These are phyloP conservation scores for Trametes meyenii DNA, from an alignment of 768 basidiomycete species.

Conservation along the genomic window DNA sequence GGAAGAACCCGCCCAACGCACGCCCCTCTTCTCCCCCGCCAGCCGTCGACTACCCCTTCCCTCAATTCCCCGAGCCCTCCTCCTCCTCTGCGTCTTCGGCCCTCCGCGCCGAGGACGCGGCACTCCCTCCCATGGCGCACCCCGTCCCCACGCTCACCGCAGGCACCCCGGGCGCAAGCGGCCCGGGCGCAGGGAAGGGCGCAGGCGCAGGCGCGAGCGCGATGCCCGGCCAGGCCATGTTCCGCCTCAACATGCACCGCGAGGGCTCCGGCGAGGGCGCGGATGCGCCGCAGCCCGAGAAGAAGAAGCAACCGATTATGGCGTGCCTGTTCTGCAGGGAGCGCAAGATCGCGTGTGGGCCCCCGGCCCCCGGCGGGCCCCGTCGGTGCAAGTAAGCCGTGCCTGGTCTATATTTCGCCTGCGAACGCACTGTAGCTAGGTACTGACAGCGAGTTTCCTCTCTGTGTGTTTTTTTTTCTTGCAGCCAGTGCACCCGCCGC, in stretches of 20 bases:
- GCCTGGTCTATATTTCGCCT: not conserved
- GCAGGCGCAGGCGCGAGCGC: not conserved
- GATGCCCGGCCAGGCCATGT: constrained; percentile 25
- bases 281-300: constrained; percentile 23
- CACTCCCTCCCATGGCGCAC: not conserved
- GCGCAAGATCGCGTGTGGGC: constrained; percentile 53
- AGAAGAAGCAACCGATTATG: constrained; percentile 47
- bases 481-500: constrained; percentile 51
- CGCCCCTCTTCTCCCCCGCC: constrained; percentile 16
- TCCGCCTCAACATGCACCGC: constrained; percentile 24
- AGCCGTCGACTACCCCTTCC: constrained; percentile 24
- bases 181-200: not conserved
- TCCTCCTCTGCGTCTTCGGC: not conserved
- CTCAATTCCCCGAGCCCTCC: constrained; percentile 14
- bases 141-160: not conserved
- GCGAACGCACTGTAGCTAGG: no score
- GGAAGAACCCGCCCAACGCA: constrained; percentile 16
- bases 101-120: not conserved
- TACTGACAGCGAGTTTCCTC: no score
- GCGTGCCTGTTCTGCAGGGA: constrained; percentile 53
- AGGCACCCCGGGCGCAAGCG: not conserved
- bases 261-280: not conserved
- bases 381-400: constrained; percentile 49
- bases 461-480: not conserved
- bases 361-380: constrained; percentile 40